A percentile compares a stretch with the other conserved stretches of the same genome.
phyloP scores from a whole-genome alignment of 305 asterid genomes.

The Solanum hybrid region DNA sequence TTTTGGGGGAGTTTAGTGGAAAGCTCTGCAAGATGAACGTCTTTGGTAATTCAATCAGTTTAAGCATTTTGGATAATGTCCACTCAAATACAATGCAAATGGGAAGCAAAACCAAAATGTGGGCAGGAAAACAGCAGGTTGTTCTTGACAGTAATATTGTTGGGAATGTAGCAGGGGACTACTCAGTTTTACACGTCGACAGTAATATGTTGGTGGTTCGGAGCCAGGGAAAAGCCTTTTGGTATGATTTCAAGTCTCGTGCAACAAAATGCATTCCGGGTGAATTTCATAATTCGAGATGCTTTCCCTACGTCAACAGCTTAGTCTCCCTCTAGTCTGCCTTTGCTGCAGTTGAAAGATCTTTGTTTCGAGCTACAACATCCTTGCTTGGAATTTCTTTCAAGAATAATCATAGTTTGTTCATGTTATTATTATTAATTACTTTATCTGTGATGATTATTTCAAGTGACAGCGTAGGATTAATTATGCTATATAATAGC shows the following conservation, averaged over 20 bases:
- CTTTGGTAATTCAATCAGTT: background rate
- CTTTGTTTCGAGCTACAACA: background rate
- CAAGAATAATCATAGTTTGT: background rate
- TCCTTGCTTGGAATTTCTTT: background rate
- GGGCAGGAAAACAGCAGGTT: conserved; percentile 11
- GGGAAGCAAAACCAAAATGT: conserved; percentile 12
- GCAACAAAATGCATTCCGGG: conserved; percentile 10
- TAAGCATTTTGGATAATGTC: conserved; percentile 17
- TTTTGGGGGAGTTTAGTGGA: conserved; percentile 27
- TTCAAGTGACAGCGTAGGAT: background rate
- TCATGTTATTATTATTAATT: background rate
- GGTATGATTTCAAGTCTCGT: conserved; percentile 15
- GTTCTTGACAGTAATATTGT: conserved; percentile 12
- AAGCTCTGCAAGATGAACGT: conserved; percentile 20
- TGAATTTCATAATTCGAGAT: background rate
- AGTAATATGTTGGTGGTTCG: conserved; percentile 22
- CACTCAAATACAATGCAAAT: conserved; percentile 35
- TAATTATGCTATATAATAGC: background rate
- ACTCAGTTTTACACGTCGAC: conserved; percentile 6
- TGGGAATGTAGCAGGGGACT: background rate
- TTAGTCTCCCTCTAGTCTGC: conserved; percentile 25
- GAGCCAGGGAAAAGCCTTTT: background rate
- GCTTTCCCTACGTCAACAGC: conserved; percentile 41
- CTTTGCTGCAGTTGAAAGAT: background rate
- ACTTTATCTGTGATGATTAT: background rate